Evolutionary conservation across 1,284 basidiomycete genomes (phyloP).

Genomic region (Naganishia sp.): DNA sequence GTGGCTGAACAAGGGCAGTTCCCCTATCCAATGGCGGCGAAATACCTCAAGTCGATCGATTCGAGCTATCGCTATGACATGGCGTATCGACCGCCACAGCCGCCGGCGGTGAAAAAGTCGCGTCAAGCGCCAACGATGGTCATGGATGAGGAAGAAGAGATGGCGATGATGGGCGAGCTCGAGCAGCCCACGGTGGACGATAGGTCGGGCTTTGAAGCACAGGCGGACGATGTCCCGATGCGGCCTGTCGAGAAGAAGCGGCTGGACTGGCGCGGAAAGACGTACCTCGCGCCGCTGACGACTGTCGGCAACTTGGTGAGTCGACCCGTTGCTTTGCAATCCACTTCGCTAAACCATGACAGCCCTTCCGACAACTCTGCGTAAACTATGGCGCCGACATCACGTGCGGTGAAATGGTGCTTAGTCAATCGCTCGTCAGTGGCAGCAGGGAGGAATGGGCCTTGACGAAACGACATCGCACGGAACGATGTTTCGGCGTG

Average conservation of each 20-base stretch:
- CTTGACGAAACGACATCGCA: constrained; percentile 79
- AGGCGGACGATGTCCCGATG: constrained; percentile 62
- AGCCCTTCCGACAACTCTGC: constrained; percentile 92
- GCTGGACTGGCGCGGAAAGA: constrained; percentile 81
- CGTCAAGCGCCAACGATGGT: neutral
- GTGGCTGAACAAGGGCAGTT: neutral
- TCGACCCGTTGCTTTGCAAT: constrained; percentile 30
- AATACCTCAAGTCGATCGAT: constrained; percentile 17
- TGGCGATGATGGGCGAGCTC: constrained; percentile 39
- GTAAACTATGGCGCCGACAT: constrained; percentile 87
- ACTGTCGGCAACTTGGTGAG: constrained; percentile 90
- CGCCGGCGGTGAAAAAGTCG: constrained; percentile 9
- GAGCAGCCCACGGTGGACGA: constrained; percentile 35
- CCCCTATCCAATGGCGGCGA: constrained; percentile 18
- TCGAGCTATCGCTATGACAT: constrained; percentile 23
- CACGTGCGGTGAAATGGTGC: constrained; percentile 89
- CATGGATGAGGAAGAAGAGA: constrained; percentile 20
- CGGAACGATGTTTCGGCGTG: constrained; percentile 86
- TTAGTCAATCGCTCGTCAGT: constrained; percentile 75
- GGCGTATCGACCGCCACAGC: constrained; percentile 17
- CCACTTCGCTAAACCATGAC: neutral
- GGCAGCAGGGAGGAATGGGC: constrained; percentile 91
- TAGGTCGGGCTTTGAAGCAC: constrained; percentile 31
- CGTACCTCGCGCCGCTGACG: constrained; percentile 91
- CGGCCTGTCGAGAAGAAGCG: constrained; percentile 82